Evolutionary conservation across 805 yeast genomes (phyloP).

Genomic region (Blastobotrys americana): DNA sequence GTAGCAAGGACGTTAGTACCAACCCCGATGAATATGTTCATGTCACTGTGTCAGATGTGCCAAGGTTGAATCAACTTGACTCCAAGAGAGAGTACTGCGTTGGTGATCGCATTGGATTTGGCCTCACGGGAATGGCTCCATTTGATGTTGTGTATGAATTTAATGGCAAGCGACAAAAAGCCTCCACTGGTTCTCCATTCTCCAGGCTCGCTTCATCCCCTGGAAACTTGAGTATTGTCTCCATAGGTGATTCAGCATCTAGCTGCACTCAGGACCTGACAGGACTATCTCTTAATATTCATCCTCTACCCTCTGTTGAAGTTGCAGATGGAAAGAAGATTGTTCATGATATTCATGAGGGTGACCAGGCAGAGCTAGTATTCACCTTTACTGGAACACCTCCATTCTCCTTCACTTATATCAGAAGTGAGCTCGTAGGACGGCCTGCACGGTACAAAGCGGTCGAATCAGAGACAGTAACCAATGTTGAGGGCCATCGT

Average conservation of each 20-base stretch:
- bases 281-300: conserved; percentile 34
- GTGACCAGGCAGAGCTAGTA: conserved; percentile 83
- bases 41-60: conserved; percentile 68
- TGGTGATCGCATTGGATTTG: conserved; percentile 79
- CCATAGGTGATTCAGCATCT: conserved; percentile 67
- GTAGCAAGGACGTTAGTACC: conserved; percentile 41
- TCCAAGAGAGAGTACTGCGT: conserved; percentile 63
- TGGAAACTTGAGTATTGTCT: conserved; percentile 62
- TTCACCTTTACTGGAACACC: conserved; percentile 83
- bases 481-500: conserved; percentile 60
- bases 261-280: conserved; percentile 44
- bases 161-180: conserved; percentile 51
- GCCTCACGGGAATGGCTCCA: conserved; percentile 73
- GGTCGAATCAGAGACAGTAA: conserved; percentile 49
- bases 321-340: conserved; percentile 70
- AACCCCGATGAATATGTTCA: conserved; percentile 39
- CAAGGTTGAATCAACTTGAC: conserved; percentile 48
- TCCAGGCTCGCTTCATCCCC: conserved; percentile 73
- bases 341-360: conserved; percentile 83
- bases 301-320: conserved; percentile 70
- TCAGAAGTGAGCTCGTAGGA: conserved; percentile 52
- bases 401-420: conserved; percentile 82
- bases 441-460: conserved; percentile 35
- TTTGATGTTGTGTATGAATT: conserved; percentile 69
- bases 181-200: conserved; percentile 46